Evolutionary conservation across 2,329 filamentous ascomycete genomes (phyloP), one percentile per base, ranked within the genome.

Genomic region (Byssochlamys sp.): DNA sequence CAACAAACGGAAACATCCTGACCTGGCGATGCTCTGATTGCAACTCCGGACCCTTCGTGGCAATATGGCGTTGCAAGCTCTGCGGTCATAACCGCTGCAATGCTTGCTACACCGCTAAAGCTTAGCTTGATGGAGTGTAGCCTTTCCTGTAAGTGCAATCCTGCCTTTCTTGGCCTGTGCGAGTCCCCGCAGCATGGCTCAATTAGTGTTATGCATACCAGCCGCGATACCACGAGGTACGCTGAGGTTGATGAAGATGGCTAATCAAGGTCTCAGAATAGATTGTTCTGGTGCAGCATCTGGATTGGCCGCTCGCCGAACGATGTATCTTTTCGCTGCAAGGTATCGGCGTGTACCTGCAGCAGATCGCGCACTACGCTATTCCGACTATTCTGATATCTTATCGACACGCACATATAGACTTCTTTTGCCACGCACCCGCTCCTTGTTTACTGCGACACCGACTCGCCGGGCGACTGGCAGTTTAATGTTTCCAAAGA

Each of bases 1-100:
- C 69, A 10, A 71, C 70, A 52, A 75, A 75, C 60, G 73, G 73
- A 51, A 75, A 73, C 56, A 75, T 75, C 58, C 64, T 75, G 56
- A 72, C 71, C 54, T 75, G 73, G 73, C 69, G 71, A n/a, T 75
- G 73, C 62, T 74, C 71, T 3, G 70, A 73, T 61, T 75, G 73
- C 66, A 75, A 73, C 62, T 67, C 68, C 48, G 73, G 73, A 25
- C 73, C 73, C 35, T 74, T 70, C 57, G 63, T 71, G 50, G 73
- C 73, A 26, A 74, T 75, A 61, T 75, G 73, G 73, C 72, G 68
- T 26, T 75, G 73, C 69, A 75, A 75, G 65, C 66, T 72, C 58
- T 75, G 73, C 66, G 69, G 70, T 31, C 68, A 73, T 59, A 73
- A 67, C 63, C 73, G 73, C 24, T 75, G 73, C 64, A 71, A 75